phyloP scores from a whole-genome alignment of 441 rosid species.

The Isatis lusitanica region DNA sequence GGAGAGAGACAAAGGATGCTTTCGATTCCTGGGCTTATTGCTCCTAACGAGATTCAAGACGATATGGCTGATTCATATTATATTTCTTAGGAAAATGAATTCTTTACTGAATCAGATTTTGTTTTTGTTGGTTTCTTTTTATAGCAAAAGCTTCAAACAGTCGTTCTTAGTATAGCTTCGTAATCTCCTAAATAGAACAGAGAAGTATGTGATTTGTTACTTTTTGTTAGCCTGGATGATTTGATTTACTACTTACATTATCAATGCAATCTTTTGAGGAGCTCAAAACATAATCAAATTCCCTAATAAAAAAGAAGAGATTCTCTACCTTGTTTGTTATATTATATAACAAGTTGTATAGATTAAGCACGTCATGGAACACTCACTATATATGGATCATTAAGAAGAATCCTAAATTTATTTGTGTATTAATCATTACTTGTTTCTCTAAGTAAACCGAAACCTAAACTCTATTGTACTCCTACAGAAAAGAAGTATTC shows the following conservation, averaged over 20 bases:
- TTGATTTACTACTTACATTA: background rate
- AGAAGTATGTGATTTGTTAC: background rate
- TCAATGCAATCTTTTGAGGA: constrained; percentile 4
- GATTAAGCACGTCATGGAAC: no score
- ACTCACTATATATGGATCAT: no score
- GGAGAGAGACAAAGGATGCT: constrained; percentile 93
- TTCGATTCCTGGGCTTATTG: constrained; percentile 92
- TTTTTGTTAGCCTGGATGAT: background rate
- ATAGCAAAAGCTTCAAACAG: background rate
- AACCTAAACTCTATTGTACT: no score
- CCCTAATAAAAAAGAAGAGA: background rate
- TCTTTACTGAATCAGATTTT: background rate
- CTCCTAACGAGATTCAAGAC: constrained; percentile 95
- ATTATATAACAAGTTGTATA: no score
- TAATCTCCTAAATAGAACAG: background rate
- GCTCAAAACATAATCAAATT: background rate
- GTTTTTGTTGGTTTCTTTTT: background rate
- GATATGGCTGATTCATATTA: constrained; percentile 48
- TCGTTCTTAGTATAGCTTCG: background rate
- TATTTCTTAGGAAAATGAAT: background rate
- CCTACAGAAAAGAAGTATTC: no score
- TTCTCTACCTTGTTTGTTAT: background rate
- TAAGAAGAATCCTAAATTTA: no score
- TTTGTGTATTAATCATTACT: no score
- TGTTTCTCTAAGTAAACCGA: no score